These are phyloP conservation scores for Fusarium nurragi DNA, from an alignment of 2,329 filamentous ascomycete species.

Conservation along the genomic window DNA sequence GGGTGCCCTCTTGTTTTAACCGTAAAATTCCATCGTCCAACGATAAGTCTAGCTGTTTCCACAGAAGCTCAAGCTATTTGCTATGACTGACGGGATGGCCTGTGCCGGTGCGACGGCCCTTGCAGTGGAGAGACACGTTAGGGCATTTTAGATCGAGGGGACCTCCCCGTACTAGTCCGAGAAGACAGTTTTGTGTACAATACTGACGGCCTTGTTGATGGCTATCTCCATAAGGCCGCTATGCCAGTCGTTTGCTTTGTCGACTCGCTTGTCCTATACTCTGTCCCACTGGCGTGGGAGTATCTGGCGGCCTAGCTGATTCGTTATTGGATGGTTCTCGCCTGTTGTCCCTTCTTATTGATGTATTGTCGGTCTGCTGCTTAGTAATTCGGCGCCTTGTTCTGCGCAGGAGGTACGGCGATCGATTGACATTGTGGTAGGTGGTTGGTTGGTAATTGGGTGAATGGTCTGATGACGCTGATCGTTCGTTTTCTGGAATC, in stretches of 20 bases:
- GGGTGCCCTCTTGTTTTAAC: constrained; percentile 46
- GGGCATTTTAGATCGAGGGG: constrained; percentile 13
- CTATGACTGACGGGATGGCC: constrained; percentile 45
- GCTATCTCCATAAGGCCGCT: accelerated
- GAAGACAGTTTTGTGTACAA: background rate
- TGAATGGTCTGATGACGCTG: background rate
- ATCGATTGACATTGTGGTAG: background rate
- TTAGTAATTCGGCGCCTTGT: background rate
- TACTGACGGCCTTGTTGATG: background rate
- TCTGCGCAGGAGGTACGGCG: background rate
- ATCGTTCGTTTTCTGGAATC: background rate
- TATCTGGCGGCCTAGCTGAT: background rate
- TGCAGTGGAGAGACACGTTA: constrained; percentile 45
- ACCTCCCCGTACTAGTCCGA: background rate
- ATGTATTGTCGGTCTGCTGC: background rate
- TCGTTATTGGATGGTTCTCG: background rate
- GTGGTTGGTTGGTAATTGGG: background rate
- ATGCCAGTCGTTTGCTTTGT: background rate
- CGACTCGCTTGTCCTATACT: background rate
- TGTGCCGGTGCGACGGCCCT: background rate
- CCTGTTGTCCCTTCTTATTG: background rate
- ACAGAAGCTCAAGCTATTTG: constrained; percentile 46
- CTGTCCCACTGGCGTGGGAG: background rate
- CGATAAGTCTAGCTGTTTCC: constrained; percentile 44
- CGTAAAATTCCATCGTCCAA: constrained; percentile 46